Evolutionary conservation across 2,329 filamentous ascomycete genomes (phyloP), one percentile per base, ranked within the genome.

Genomic region (Nemania sp.): DNA sequence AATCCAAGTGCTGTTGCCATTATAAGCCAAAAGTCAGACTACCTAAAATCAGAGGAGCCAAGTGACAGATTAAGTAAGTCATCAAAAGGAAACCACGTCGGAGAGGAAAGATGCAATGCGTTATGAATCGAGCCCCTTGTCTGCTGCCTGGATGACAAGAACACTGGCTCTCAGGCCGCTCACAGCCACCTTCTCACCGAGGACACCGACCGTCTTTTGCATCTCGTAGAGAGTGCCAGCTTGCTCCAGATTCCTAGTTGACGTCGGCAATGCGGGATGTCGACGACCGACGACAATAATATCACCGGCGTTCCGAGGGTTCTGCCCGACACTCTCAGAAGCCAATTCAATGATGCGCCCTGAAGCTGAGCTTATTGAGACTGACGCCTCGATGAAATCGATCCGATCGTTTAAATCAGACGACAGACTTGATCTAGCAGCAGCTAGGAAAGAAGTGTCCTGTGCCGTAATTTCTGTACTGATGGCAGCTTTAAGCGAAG

Each of bases 271-370:
- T n/a, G 38, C 73, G 26, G 80, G 76, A 69, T 86, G 83, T 49
- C 82, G 78, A 47, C 90, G 83, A 0, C 91, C 92, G 13, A 93
- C 80, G 1, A 94, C 83, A 18, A 94, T 82, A 24, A 94, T 81
- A 75, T 93, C 91, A 1, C 92, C 92, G 0, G 89, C 89, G 72
- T 92, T 93, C 75, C 84, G 86, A 0, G 86, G 83, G 20, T 85
- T 84, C 67, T 87, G 86, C 0, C 87, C 88, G 1, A 93, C 84
- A 60, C 90, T 88, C 29, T 83, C 79, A 59, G 84, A 83, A 0
- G 90, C 90, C 4, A 85, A 79, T 5, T 83, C 80, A 1, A 91
- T 70, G 1, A 85, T 82, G 64, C 84, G 83, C 1, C 77, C 74
- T 5, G 86, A 78, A 0, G 83, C 78, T 0, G 81, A 77, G 18